phyloP scores from a whole-genome alignment of 208 protist species.

The Trypanosoma theileri region DNA sequence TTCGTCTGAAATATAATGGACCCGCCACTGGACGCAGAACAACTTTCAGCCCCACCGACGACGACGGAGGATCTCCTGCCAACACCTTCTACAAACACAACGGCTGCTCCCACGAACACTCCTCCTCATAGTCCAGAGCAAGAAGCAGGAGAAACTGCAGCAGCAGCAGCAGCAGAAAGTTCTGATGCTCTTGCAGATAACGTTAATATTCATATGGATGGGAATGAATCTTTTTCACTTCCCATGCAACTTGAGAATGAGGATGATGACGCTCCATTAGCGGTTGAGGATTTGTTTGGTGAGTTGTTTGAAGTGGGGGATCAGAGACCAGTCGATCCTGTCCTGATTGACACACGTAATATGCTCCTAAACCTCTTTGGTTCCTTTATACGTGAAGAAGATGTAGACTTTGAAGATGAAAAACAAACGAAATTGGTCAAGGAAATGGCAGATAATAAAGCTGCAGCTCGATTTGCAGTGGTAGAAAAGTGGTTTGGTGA shows the following conservation, averaged over 20 bases:
- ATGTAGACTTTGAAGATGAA: constrained; percentile 51
- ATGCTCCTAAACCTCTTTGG: constrained; percentile 65
- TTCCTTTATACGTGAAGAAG: constrained; percentile 37
- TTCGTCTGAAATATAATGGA: constrained; percentile 15
- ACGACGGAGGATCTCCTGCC: neutral
- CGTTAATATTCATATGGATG: neutral
- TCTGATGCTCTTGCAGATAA: neutral
- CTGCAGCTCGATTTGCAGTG: constrained; percentile 21
- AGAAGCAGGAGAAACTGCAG: neutral
- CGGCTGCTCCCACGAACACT: too few species aligned
- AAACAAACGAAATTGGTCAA: constrained; percentile 31
- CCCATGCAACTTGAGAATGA: neutral
- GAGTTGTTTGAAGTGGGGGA: constrained; percentile 47
- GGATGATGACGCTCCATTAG: constrained; percentile 17
- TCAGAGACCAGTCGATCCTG: constrained; percentile 38
- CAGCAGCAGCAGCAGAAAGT: neutral
- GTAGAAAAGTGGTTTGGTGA: constrained; percentile 65
- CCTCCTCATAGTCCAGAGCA: neutral
- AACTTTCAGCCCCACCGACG: neutral
- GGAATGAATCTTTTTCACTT: constrained; percentile 6
- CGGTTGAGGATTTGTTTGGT: constrained; percentile 63
- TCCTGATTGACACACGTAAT: constrained; percentile 57
- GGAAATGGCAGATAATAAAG: constrained; percentile 29
- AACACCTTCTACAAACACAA: too few species aligned
- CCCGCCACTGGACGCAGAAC: constrained; percentile 17